Base-by-base conservation (phyloP, 257 asterid genomes). In the Fraxinus anomala region DNA sequence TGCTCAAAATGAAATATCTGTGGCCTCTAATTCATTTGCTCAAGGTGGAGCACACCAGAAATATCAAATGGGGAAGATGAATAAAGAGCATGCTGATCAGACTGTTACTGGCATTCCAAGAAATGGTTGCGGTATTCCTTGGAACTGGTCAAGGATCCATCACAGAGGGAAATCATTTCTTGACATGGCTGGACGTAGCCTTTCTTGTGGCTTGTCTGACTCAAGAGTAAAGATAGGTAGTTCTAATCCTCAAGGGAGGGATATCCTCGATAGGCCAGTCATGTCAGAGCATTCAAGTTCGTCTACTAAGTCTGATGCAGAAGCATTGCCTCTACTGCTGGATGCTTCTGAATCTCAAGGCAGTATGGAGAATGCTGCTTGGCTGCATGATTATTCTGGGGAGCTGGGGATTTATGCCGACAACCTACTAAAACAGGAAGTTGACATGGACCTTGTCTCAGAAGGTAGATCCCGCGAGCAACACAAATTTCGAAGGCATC, bases 91-190 rank as follows among this genome's bases (percentile, higher is more conserved):
- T 72, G 85, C 68, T 17, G 83, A 85, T 75, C 89, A 80, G 76
- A 83, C 83, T 79, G 80, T 84, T 19, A 80, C 73, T 2, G 85
- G 87, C 79, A 89, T 75, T 80, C 94, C 90, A 2, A 82, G 85
- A 77, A 91, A 93, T 77, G 97, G 96, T 7, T 96, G 99, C 73
- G 97, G 99, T 17, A 89, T 93, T 83, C 98, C 97, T 49, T 96
- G 90, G 92, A 93, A 93, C 76, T 96, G 99, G 98, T 92, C 98
- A 4, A 89, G 92, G 76, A 93, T 96, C 82, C 99, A 96, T 75
- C 77, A 91, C 78, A 82, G 98, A 72, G 98, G 99, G 40, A 96
- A 89, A 84, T 89, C 97, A 13, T 82, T 93, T 82, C 91, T 96
- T 68, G 99, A 96, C 86, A 79, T 85, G 85, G 99, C 99, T 6